Base-by-base conservation (phyloP, 1,139 yeast genomes). In the Meyerozyma athensensis region DNA sequence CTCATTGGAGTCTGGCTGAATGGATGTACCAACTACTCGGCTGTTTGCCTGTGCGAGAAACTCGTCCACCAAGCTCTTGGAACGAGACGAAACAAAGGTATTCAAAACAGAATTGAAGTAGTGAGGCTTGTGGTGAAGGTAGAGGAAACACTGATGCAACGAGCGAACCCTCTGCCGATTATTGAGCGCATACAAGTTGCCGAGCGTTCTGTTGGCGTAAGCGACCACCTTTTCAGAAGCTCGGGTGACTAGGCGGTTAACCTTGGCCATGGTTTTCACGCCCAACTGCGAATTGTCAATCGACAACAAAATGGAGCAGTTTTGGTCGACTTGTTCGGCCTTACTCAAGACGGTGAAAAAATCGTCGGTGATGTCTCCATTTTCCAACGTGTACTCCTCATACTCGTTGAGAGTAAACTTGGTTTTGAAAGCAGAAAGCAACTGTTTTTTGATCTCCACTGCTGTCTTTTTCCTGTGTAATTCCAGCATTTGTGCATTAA, bases 281-380 rank as follows among this genome's bases (percentile, higher is more conserved):
- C 97, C 96, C 19, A 86, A 63, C 36, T 72, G 72, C n/a, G 82
- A 83, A 52, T 81, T 81, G 36, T 82, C 86, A 50, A 80, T 69
- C 7, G 84, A 74, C 26, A 86, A 68, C 36, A 86, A 65, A 18
- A 82, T 74, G 40, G 82, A 79, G 43, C 95, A 86, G 44, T 81
- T 77, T 28, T 74, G 72, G 51, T 81, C 79, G 19, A 89, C 82
- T 21, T 54, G 53, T 48, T 82, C 81, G 10, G 86, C 82, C 49
- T 79, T 81, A 17, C 63, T 59, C 34, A 90, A 63, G 1, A 79
- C 72, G 6, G 53, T 52, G 48, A 87, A 86, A 54, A 84, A 89
- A 31, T 79, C 84, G 2, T 64, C 63, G 42, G 77, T 74, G 52
- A 70, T 47, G 42, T 64, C 64, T 38, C 72, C 57, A 42, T 55